Conservation (phyloP, 2,329 filamentous ascomycete genomes). For the Bipolaris victoriae region DNA sequence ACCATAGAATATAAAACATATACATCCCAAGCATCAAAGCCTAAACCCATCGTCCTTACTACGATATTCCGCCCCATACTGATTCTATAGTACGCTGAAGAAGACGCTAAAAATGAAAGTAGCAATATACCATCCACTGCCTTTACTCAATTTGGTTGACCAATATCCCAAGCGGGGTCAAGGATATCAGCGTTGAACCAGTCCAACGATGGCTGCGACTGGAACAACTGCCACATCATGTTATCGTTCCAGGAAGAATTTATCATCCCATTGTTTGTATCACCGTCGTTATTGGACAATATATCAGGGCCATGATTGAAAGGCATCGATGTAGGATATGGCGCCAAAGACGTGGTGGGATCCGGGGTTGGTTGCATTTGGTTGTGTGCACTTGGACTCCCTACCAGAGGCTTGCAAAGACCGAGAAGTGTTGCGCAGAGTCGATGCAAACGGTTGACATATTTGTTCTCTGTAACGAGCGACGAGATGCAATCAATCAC, state of each 20-base stretch:
- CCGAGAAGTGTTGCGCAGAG: conserved; percentile 38
- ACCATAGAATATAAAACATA: too few relatives aligned
- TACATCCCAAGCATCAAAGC: neutral
- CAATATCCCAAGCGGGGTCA: conserved; percentile 34
- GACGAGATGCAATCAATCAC: conserved; percentile 37
- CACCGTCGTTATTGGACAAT: conserved; percentile 1
- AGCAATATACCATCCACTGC: too few relatives aligned
- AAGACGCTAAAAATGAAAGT: neutral
- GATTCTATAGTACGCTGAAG: neutral
- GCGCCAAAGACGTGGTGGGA: neutral
- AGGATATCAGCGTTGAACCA: conserved; percentile 45
- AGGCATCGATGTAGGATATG: neutral
- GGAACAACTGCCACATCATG: conserved; percentile 45
- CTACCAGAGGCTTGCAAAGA: conserved; percentile 40
- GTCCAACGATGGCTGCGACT: conserved; percentile 42
- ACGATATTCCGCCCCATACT: neutral
- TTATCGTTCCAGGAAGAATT: conserved; percentile 40
- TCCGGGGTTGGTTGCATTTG: neutral
- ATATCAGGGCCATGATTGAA: conserved; percentile 3
- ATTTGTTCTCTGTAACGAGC: conserved; percentile 39
- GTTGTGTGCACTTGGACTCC: neutral
- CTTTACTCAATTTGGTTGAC: conserved; percentile 17
- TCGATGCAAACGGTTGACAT: conserved; percentile 35
- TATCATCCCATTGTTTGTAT: conserved; percentile 12
- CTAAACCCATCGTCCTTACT: neutral